Evolutionary conservation across 176 grass and related monocot genomes (phyloP).

Genomic region (Avena sativa): DNA sequence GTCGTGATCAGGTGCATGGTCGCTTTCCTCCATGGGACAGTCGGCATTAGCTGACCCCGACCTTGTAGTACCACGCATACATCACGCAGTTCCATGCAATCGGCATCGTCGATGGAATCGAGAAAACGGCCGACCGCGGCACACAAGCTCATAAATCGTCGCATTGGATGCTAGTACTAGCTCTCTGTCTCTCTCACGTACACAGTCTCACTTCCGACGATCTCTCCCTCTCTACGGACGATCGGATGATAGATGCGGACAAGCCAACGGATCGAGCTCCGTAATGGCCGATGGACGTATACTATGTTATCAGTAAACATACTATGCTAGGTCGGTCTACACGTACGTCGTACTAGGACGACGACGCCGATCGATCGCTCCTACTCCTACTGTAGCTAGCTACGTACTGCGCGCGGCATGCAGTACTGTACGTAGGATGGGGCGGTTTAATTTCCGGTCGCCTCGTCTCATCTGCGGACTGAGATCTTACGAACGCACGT

Average conservation of each 20-base stretch:
- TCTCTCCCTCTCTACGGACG: not conserved
- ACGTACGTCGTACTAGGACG: not conserved
- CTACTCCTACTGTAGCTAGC: not conserved
- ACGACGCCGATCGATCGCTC: not conserved
- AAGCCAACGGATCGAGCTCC: conserved; percentile 38
- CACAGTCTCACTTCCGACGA: not conserved
- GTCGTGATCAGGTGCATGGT: conserved; percentile 28
- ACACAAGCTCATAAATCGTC: conserved; percentile 27
- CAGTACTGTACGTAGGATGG: not conserved
- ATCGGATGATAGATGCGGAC: conserved; percentile 17
- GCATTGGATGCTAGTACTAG: conserved; percentile 29
- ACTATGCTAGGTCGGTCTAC: not conserved
- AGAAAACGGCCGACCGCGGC: conserved; percentile 25
- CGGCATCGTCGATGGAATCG: conserved; percentile 46
- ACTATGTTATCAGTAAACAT: not conserved
- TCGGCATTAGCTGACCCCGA: conserved; percentile 32
- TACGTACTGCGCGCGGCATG: not conserved
- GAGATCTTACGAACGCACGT: not conserved
- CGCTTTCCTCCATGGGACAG: conserved; percentile 23
- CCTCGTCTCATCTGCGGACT: not conserved
- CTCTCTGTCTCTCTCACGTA: not conserved
- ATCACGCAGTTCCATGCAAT: not conserved
- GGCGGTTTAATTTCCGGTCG: not conserved
- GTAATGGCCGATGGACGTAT: not conserved
- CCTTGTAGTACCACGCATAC: conserved; percentile 21